Evolutionary conservation across 148 eudicot species (phyloP).

Genomic region (Arctostaphylos glauca): DNA sequence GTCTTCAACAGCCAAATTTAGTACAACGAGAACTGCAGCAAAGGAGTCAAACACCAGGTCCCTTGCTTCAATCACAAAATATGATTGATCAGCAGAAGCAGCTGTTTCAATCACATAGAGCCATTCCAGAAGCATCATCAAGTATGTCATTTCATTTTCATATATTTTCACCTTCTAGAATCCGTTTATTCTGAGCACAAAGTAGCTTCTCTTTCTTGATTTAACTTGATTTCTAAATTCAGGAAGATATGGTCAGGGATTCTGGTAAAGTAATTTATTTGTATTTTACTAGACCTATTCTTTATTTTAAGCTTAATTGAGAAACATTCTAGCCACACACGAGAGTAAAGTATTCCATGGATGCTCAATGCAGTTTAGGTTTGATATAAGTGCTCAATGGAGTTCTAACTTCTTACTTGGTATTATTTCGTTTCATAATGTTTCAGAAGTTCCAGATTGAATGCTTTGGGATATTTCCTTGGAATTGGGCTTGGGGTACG

Average conservation of each 20-base stretch:
- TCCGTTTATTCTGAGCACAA: not conserved
- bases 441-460: not conserved
- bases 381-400: not conserved
- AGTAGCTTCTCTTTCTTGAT: not conserved
- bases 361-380: not conserved
- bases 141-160: slow-evolving; percentile 43
- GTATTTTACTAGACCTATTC: not conserved
- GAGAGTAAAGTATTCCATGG: not conserved
- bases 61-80: slow-evolving; percentile 73
- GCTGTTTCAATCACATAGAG: slow-evolving; percentile 69
- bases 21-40: slow-evolving; percentile 77
- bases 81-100: slow-evolving; percentile 82
- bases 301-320: not conserved
- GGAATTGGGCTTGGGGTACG: not conserved
- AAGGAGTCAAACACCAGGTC: slow-evolving; percentile 61
- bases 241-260: not conserved
- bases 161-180: not conserved
- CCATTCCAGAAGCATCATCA: slow-evolving; percentile 66
- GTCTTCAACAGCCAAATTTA: slow-evolving; percentile 67
- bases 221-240: not conserved
- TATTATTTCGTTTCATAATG: not conserved
- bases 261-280: not conserved
- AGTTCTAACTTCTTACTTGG: not conserved
- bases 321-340: not conserved
- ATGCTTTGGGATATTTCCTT: too few species aligned